Percentiles rank a stretch among this genome's conserved stretches.
These are phyloP conservation scores for Flammula alnicola DNA, from an alignment of 1,284 basidiomycete genomes.

Conservation along the genomic window DNA sequence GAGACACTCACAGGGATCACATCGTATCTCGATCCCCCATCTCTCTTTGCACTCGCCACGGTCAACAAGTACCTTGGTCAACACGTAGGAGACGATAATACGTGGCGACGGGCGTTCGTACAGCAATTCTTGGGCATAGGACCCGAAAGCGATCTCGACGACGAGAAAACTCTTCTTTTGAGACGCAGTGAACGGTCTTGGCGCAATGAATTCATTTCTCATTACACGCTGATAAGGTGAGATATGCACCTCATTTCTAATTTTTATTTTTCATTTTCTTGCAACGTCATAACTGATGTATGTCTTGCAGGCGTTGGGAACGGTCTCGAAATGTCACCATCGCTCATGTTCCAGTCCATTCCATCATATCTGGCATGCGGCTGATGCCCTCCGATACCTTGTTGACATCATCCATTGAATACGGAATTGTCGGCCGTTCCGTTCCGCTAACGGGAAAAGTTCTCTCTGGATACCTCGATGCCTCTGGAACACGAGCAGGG, in stretches of 20 bases:
- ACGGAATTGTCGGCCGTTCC: constrained; percentile 79
- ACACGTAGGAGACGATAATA: constrained; percentile 80
- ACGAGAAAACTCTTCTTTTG: constrained; percentile 53
- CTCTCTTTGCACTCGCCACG: constrained; percentile 61
- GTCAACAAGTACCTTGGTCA: constrained; percentile 61
- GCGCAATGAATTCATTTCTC: constrained; percentile 67
- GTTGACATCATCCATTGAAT: constrained; percentile 68
- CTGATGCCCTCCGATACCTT: constrained; percentile 63
- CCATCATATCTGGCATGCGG: constrained; percentile 58
- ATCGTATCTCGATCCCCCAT: constrained; percentile 71
- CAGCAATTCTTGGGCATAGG: constrained; percentile 70
- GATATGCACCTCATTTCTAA: constrained; percentile 6
- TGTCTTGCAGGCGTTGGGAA: constrained; percentile 68
- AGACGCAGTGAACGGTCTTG: constrained; percentile 62
- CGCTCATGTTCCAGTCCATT: constrained; percentile 63
- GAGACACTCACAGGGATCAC: constrained; percentile 84
- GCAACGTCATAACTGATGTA: constrained; percentile 7
- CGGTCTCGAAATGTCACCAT: constrained; percentile 64
- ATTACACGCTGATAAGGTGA: constrained; percentile 60
- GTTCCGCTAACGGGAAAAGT: constrained; percentile 73
- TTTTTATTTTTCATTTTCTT: constrained; percentile 3
- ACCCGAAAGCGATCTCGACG: constrained; percentile 60
- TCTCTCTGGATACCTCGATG: constrained; percentile 74
- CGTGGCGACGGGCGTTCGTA: constrained; percentile 83
- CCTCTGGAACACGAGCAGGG: constrained; percentile 66